Evolutionary conservation across 371 early-diverging fungal genomes (phyloP).

Genomic region (Pancytospora philotis): DNA sequence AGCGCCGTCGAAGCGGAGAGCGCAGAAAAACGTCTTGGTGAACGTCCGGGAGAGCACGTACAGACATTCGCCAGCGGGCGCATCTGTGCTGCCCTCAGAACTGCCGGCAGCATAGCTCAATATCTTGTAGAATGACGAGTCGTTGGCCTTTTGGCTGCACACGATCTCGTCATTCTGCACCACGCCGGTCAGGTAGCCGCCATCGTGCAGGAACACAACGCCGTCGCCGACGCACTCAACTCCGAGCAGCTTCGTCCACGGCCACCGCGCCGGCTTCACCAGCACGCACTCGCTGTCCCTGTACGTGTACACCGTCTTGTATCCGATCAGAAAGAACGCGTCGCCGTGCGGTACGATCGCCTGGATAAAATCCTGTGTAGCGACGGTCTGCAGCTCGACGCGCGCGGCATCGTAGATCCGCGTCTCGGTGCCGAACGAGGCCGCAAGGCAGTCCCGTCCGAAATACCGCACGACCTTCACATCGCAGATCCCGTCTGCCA

Average conservation of each 20-base stretch:
- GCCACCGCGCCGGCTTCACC: neutral
- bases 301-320: neutral
- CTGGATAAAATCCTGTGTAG: neutral
- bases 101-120: no score
- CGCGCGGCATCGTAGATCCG: neutral
- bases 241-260: neutral
- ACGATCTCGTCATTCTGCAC: neutral
- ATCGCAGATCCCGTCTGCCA: neutral
- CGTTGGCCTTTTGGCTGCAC: neutral
- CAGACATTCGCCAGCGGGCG: neutral
- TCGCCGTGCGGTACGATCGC: neutral
- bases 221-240: neutral
- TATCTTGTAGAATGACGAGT: neutral
- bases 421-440: neutral
- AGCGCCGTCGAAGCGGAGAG: neutral
- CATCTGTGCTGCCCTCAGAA: neutral
- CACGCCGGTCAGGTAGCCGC: neutral
- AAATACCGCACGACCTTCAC: neutral
- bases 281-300: neutral
- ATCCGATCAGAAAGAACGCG: neutral
- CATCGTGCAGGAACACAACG: neutral
- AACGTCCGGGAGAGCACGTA: neutral
- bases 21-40: neutral
- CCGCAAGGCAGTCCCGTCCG: neutral
- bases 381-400: neutral